Evolutionary conservation across 345 rosid species (phyloP).

Genomic region (Litchi chinensis): DNA sequence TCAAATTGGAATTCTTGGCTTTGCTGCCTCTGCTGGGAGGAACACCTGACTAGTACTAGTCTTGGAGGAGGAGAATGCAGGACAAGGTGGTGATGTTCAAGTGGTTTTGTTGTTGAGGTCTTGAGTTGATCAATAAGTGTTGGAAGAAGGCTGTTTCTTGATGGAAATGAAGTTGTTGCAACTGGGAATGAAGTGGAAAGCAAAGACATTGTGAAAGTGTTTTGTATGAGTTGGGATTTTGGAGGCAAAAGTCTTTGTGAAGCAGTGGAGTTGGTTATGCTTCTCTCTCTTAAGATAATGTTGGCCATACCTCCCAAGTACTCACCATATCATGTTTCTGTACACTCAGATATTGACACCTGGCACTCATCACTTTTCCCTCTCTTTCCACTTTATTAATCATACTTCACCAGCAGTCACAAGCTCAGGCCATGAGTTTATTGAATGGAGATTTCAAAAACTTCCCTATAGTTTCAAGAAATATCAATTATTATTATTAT

Average conservation of each 20-base stretch:
- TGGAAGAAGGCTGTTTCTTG: neutral
- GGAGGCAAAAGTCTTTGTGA: neutral
- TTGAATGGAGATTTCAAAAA: too few species aligned
- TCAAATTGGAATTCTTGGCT: constrained; percentile 45
- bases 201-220: constrained; percentile 1
- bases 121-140: neutral
- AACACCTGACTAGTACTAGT: constrained; percentile 43
- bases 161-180: neutral
- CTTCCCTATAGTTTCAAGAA: too few species aligned
- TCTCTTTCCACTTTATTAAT: too few species aligned
- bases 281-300: neutral
- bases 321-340: neutral
- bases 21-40: constrained; percentile 39
- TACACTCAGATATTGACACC: neutral
- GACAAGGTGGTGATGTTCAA: neutral
- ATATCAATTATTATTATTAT: too few species aligned
- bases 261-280: neutral
- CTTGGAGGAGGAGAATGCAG: neutral
- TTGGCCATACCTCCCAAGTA: neutral
- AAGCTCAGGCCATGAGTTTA: too few species aligned
- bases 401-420: too few species aligned
- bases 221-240: neutral
- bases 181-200: neutral
- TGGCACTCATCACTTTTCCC: neutral
- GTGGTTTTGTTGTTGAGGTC: neutral